Conservation (phyloP, 495 filamentous ascomycete species). For the Coniosporium apollinis region DNA sequence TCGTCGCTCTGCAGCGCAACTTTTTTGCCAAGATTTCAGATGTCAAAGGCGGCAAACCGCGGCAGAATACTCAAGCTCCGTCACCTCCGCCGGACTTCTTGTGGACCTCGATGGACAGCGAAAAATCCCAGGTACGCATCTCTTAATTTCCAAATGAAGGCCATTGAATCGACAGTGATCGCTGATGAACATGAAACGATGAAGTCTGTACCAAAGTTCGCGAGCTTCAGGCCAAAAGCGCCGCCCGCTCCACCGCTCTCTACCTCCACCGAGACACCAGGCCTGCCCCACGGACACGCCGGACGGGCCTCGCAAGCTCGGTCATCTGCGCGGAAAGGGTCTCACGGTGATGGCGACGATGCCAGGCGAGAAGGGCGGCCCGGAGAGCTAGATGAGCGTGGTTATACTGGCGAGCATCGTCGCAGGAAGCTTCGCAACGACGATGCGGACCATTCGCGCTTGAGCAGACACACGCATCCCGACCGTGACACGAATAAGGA, state of each 20-base stretch:
- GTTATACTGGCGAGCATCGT: background rate
- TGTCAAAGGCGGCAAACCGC: no score
- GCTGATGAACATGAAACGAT: no score
- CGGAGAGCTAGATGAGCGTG: background rate
- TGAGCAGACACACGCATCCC: no score
- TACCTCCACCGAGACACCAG: background rate
- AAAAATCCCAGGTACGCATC: background rate
- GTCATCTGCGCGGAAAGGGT: no score
- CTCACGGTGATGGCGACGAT: background rate
- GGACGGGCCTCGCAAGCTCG: no score
- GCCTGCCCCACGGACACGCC: no score
- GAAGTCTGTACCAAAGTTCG: constrained; percentile 20
- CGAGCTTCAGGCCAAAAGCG: constrained; percentile 18
- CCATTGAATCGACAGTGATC: no score
- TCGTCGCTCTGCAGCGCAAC: background rate
- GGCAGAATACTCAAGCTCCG: no score
- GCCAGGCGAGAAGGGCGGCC: background rate
- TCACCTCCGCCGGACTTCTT: no score
- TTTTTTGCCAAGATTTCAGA: background rate
- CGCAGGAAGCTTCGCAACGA: background rate
- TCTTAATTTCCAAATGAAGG: background rate
- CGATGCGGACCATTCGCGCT: no score
- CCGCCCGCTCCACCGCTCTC: background rate
- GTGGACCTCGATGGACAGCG: no score
- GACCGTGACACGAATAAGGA: no score